Evolutionary conservation across 2,329 filamentous ascomycete genomes (phyloP), one percentile per base, ranked within the genome.

Genomic region (Corinectria fuckeliana): DNA sequence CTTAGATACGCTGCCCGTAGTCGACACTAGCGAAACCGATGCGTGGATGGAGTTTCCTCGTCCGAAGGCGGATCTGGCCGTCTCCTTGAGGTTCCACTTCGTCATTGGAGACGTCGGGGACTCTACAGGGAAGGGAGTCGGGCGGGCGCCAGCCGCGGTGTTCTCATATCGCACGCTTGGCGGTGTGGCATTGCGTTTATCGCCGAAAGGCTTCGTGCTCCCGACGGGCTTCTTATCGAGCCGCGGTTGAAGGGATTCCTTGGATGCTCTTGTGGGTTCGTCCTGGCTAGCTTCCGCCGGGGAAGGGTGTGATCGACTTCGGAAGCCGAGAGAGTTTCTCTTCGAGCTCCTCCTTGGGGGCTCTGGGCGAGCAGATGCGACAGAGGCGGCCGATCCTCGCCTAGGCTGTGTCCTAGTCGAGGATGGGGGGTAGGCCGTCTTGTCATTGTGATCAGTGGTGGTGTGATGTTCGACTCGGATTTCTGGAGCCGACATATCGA

Each of bases 71-170:
- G 74, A 70, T 51, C 69, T 76, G 23, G 75, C 74, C 11, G 75
- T 74, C 51, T 75, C 76, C 53, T 67, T 74, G 50, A 77, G 63
- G 56, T 69, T 75, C 56, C 73, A 73, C 59, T 70, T 76, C n/a
- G 69, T 67, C 45, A 45, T 61, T 9, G 50, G 53, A 1, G 52
- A 41, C 10, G 63, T 62, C 10, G 60, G 58, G 11, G 65, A 59
- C 3, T 64, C 64, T 13, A 61, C 28, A 16, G 65, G 57, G 23
- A 69, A 61, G 0, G 66, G 60, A 5, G 61, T 71, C 0, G 69
- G 69, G 5, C 68, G 64, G 13, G 38, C 62, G 2, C 69, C 69
- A 2, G 69, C 56, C 28, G 61, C 36, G 10, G 69, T 71, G 23
- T 58, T 64, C 50, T 72, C 69, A 26, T 72, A 72, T n/a, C 69